Conservation (phyloP, 164 flowering plant species). For the Vitis riparia region DNA sequence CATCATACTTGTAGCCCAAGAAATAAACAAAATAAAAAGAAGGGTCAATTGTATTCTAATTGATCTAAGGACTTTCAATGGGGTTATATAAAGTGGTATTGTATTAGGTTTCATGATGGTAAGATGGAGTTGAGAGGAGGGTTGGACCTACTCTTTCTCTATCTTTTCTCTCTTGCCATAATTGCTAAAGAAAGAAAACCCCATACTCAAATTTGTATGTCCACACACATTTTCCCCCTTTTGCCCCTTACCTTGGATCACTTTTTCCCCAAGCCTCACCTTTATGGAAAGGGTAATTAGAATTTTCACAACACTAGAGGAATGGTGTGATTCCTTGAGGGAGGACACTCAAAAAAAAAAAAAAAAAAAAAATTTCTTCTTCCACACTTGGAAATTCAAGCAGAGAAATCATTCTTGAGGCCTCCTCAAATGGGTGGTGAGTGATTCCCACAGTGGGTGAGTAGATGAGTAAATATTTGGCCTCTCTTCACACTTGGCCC, state of each 20-base stretch:
- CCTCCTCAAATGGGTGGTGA: too few species aligned
- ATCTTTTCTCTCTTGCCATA: conserved; percentile 10
- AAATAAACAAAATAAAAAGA: neutral
- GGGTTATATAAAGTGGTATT: neutral
- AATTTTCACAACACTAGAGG: too few species aligned
- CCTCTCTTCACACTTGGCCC: neutral
- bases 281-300: too few species aligned
- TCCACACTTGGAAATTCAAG: too few species aligned
- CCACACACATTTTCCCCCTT: neutral
- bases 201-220: neutral
- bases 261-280: neutral
- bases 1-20: neutral
- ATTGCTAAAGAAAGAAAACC: conserved; percentile 4
- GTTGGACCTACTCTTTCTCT: conserved; percentile 15
- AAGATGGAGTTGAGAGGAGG: conserved; percentile 13
- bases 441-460: too few species aligned
- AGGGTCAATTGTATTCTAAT: conserved; percentile 12
- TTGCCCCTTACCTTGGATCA: neutral
- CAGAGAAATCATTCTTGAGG: too few species aligned
- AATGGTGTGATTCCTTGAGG: too few species aligned
- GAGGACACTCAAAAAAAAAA: too few species aligned
- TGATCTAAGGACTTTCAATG: conserved; percentile 16
- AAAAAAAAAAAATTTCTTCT: too few species aligned
- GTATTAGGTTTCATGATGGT: conserved; percentile 12
- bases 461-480: too few species aligned